A percentile compares a stretch with the other conserved stretches of the same genome.
Evolutionary conservation across 1,284 basidiomycete genomes (phyloP).

Genomic region (Malassezia furfur): DNA sequence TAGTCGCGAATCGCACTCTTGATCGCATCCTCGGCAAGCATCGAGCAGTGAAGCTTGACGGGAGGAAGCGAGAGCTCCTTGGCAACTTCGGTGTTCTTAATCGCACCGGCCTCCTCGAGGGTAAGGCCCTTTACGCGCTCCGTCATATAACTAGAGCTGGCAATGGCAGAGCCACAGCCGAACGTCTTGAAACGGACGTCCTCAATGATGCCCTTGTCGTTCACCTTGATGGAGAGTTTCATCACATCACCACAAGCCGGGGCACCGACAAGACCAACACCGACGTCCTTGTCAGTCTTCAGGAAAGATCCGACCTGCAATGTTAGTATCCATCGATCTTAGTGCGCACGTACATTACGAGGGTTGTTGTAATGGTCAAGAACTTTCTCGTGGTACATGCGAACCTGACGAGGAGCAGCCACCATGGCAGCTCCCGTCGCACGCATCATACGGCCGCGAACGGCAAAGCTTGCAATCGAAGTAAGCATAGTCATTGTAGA

Average conservation of each 20-base stretch:
- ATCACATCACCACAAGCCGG: conserved; percentile 91
- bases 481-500: background rate
- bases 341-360: conserved; percentile 30
- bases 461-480: background rate
- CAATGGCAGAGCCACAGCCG: conserved; percentile 84
- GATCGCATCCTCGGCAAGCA: conserved; percentile 97
- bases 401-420: conserved; percentile 1
- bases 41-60: conserved; percentile 69
- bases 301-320: conserved; percentile 82
- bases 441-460: conserved; percentile 4
- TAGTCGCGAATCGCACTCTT: conserved; percentile 50
- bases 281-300: conserved; percentile 81
- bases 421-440: conserved; percentile 1
- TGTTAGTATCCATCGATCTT: conserved; percentile 27
- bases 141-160: conserved; percentile 61
- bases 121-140: conserved; percentile 92
- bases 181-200: conserved; percentile 83
- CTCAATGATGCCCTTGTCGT: conserved; percentile 82
- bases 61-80: conserved; percentile 78
- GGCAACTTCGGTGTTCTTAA: conserved; percentile 98
- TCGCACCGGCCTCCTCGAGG: conserved; percentile 84
- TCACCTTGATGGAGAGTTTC: conserved; percentile 97
- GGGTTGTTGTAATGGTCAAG: conserved; percentile 49
- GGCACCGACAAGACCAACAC: conserved; percentile 94
- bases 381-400: conserved; percentile 46